Evolutionary conservation across 441 rosid species (phyloP), one percentile per base, ranked within the genome.

Genomic region (Theobroma grandiflorum): DNA sequence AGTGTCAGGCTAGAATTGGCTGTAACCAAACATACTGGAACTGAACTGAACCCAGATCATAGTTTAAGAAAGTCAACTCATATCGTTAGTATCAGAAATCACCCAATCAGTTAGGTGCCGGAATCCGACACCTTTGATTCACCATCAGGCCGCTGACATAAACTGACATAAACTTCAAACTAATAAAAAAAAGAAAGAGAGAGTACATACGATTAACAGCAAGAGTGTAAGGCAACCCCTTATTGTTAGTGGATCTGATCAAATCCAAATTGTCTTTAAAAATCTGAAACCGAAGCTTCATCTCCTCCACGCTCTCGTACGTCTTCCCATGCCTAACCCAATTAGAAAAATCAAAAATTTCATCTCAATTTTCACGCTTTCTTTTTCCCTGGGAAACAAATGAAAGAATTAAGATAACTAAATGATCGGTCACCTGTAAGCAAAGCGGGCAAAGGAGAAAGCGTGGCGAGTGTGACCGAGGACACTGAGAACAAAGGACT

Each of bases 361-460:
- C 49, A 61, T 42, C 42, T 68, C 63, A 75, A 11, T 15, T 65
- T 68, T 38, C 55, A 69, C 4, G 15, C 26, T 50, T 31, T 49
- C 0, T 72, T 47, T 15, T 64, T 3, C 2, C 14, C 52, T 16
- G 15, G 72, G 38, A 42, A n/a, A n/a, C 1, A 9, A 45, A 37
- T 40, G 40, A 40, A 45, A 20, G 3, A 76, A 8, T 3, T 5
- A 8, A 8, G 47, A 68, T 1, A 50, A 75, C 10, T 16, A 69
- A 42, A 63, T 10, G 18, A 31, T 26, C 33, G 4, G 20, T 68
- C 20, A 96, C 98, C 89, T 90, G 89, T 82, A 84, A 82, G 93
- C 90, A 79, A 96, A 94, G 78, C 99, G 97, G 18, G 97, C 93
- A 70, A 94, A 94, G 79, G 92, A 85, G 86, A 89, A 66, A 75